Evolutionary conservation across 331 rosid genomes (phyloP).

Genomic region (Erythrophleum ivorense): DNA sequence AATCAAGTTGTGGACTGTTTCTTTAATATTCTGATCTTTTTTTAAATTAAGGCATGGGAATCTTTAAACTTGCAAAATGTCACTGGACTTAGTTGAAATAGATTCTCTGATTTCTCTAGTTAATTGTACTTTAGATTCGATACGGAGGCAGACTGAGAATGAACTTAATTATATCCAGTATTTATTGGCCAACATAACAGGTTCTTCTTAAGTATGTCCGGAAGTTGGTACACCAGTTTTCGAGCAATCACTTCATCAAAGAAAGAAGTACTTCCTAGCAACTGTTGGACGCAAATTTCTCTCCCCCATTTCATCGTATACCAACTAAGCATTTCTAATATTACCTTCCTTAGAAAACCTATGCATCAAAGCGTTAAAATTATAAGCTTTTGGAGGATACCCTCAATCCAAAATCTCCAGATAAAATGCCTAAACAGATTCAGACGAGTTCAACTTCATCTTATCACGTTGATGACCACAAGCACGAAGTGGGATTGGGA

Average conservation of each 20-base stretch:
- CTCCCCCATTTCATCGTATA: constrained; percentile 70
- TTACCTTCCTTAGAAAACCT: constrained; percentile 64
- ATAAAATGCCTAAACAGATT: constrained; percentile 56
- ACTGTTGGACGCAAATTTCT: constrained; percentile 65
- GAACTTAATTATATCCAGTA: too few relatives aligned
- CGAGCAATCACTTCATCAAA: constrained; percentile 22
- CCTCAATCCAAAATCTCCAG: constrained; percentile 74
- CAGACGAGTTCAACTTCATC: constrained; percentile 46
- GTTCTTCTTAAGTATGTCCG: too few relatives aligned
- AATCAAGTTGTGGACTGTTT: too few relatives aligned
- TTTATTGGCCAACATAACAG: too few relatives aligned
- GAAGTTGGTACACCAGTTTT: constrained; percentile 37
- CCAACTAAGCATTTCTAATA: constrained; percentile 52
- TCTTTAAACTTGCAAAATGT: too few relatives aligned
- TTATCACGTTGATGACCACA: constrained; percentile 64
- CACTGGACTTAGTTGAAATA: too few relatives aligned
- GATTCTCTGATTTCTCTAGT: too few relatives aligned
- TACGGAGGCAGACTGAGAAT: too few relatives aligned
- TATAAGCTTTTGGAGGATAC: constrained; percentile 61
- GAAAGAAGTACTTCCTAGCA: constrained; percentile 50
- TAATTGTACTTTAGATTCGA: too few relatives aligned
- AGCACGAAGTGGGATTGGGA: constrained; percentile 57
- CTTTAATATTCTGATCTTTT: too few relatives aligned
- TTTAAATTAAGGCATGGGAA: too few relatives aligned
- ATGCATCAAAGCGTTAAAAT: constrained; percentile 79